phyloP scores from a whole-genome alignment of 345 rosid species.

The Camelina sativa region DNA sequence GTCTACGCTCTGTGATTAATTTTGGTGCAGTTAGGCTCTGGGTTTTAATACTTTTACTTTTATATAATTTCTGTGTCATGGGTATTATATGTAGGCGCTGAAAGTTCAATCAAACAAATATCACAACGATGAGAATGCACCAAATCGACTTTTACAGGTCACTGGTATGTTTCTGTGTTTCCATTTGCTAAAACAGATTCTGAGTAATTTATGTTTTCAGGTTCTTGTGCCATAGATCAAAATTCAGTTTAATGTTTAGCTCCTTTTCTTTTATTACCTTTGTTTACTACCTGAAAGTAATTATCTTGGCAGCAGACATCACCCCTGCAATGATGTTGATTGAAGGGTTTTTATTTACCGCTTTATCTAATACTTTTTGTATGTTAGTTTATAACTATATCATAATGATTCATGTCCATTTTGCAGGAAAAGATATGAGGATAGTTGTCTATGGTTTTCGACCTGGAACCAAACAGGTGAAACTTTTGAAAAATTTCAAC shows the following conservation, averaged over 20 bases:
- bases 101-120: slow-evolving; percentile 70
- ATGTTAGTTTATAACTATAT: slow-evolving; percentile 13
- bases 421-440: slow-evolving; percentile 97
- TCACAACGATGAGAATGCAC: slow-evolving; percentile 63
- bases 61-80: slow-evolving; percentile 1
- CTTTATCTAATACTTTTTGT: slow-evolving; percentile 13
- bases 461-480: slow-evolving; percentile 87
- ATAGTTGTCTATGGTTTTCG: slow-evolving; percentile 90
- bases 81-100: slow-evolving; percentile 57
- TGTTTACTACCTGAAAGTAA: slow-evolving; percentile 5
- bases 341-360: slow-evolving; percentile 26
- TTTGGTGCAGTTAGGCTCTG: slow-evolving; percentile 22
- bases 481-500: not conserved
- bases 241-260: not conserved
- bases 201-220: not conserved
- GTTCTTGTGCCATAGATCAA: not conserved
- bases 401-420: slow-evolving; percentile 34
- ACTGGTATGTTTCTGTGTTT: slow-evolving; percentile 60
- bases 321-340: slow-evolving; percentile 17
- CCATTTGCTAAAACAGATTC: slow-evolving; percentile 16
- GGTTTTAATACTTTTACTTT: slow-evolving; percentile 1
- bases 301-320: slow-evolving; percentile 21
- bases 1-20: slow-evolving; percentile 20
- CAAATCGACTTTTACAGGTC: slow-evolving; percentile 81
- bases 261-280: not conserved